Percentiles rank a stretch among this genome's conserved stretches.
phyloP scores from a whole-genome alignment of 2,329 filamentous ascomycete genomes.

The Fusarium sp. region DNA sequence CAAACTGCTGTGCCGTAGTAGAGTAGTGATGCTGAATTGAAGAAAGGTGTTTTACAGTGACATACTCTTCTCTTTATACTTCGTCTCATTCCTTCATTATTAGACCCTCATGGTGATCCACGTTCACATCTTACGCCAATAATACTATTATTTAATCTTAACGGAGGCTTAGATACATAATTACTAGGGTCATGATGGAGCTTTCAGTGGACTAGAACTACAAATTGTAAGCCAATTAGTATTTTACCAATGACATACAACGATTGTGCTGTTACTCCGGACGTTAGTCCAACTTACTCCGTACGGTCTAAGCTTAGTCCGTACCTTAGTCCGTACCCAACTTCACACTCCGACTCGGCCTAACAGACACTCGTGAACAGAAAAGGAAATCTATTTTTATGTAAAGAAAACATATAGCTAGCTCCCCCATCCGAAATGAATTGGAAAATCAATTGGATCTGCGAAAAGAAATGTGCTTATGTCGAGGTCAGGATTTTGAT shows the following conservation, averaged over 20 bases:
- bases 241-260: background rate
- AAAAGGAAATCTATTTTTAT: background rate
- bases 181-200: background rate
- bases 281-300: background rate
- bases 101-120: background rate
- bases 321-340: conserved; percentile 15
- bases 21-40: background rate
- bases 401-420: background rate
- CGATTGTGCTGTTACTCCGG: background rate
- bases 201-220: background rate
- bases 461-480: conserved; percentile 31
- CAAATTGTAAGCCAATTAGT: background rate
- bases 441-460: conserved; percentile 29
- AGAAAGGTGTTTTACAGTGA: background rate
- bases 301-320: conserved; percentile 4
- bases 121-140: background rate
- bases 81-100: fast-evolving
- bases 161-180: conserved; percentile 6
- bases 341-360: background rate
- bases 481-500: conserved; percentile 15
- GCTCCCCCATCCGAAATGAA: background rate
- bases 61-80: conserved; percentile 4
- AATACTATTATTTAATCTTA: fast-evolving
- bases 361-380: background rate
- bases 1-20: background rate